These are phyloP conservation scores for Arthrinium phaeospermum DNA, from an alignment of 2,329 filamentous ascomycete species.

Conservation along the genomic window DNA sequence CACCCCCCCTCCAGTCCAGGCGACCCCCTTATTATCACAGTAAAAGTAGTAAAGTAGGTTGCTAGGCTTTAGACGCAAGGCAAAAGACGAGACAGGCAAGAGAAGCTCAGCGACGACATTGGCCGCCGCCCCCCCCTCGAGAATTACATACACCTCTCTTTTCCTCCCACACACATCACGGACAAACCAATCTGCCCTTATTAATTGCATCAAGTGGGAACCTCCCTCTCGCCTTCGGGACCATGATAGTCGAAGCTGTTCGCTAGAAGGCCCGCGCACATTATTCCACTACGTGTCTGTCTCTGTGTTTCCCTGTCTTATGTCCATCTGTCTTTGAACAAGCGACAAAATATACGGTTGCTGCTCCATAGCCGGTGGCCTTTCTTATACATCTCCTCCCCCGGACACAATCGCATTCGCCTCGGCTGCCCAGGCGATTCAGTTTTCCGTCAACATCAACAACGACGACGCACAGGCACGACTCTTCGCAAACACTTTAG, in stretches of 20 bases:
- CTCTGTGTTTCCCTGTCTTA: conserved; percentile 16
- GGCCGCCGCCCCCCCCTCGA: not conserved
- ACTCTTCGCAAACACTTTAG: conserved; percentile 11
- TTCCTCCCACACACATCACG: conserved; percentile 7
- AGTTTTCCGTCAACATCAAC: conserved; percentile 1
- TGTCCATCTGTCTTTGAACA: conserved; percentile 15
- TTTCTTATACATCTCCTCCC: not conserved
- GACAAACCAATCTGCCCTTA: not conserved
- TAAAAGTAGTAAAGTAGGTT: conserved; percentile 13
- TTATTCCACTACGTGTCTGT: conserved; percentile 16
- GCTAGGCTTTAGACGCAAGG: conserved; percentile 15
- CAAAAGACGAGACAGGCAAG: conserved; percentile 9
- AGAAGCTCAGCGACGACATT: conserved; percentile 10
- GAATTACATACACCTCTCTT: conserved; percentile 5
- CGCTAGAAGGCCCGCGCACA: conserved; percentile 20
- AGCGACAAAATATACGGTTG: conserved; percentile 15
- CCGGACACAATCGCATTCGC: conserved; percentile 4
- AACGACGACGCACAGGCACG: conserved; percentile 8
- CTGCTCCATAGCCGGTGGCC: not conserved
- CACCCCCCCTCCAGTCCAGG: conserved; percentile 1
- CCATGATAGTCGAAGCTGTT: conserved; percentile 18
- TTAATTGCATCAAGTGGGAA: conserved; percentile 16
- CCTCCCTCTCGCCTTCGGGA: not conserved
- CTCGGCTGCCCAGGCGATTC: not conserved
- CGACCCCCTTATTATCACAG: conserved; percentile 6